Percentiles rank a stretch among this genome's conserved stretches.
These are phyloP conservation scores for Corinectria fuckeliana DNA, from an alignment of 2,329 filamentous ascomycete genomes.

Conservation along the genomic window DNA sequence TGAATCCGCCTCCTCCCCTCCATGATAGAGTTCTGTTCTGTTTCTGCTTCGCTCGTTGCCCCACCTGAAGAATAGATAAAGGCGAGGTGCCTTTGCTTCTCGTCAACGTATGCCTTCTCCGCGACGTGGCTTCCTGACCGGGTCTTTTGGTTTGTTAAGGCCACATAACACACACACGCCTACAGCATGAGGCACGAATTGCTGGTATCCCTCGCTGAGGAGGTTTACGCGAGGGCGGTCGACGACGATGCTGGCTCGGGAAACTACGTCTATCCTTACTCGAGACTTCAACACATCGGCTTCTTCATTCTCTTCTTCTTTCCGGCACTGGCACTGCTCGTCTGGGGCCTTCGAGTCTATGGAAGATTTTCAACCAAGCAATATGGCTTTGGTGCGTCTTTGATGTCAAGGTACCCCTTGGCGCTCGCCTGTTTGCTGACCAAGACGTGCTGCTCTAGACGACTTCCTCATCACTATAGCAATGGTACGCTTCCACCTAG, in stretches of 20 bases:
- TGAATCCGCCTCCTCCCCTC: neutral
- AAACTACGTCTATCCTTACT: conserved; percentile 20
- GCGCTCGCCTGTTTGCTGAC: neutral
- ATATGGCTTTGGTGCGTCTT: conserved; percentile 22
- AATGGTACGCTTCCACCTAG: conserved; percentile 8
- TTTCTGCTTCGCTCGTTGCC: conserved; percentile 3
- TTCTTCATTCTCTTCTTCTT: conserved; percentile 30
- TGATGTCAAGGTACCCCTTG: neutral
- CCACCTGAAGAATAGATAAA: neutral
- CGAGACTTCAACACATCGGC: conserved; percentile 23
- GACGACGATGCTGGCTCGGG: conserved; percentile 3
- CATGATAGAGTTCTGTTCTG: neutral
- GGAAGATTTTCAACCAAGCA: conserved; percentile 24
- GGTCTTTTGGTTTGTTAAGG: neutral
- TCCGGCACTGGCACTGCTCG: conserved; percentile 16
- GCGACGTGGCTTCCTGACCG: conserved; percentile 13
- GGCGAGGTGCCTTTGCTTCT: neutral
- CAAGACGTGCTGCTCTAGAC: neutral
- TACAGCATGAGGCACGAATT: conserved; percentile 20
- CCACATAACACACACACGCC: neutral
- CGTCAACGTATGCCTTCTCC: neutral
- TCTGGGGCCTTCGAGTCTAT: conserved; percentile 22
- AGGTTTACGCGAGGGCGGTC: conserved; percentile 11
- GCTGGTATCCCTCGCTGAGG: conserved; percentile 5
- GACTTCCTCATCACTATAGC: conserved; percentile 22